Conservation (phyloP, 495 filamentous ascomycete genomes). For the Clavariopsis aquatica region DNA sequence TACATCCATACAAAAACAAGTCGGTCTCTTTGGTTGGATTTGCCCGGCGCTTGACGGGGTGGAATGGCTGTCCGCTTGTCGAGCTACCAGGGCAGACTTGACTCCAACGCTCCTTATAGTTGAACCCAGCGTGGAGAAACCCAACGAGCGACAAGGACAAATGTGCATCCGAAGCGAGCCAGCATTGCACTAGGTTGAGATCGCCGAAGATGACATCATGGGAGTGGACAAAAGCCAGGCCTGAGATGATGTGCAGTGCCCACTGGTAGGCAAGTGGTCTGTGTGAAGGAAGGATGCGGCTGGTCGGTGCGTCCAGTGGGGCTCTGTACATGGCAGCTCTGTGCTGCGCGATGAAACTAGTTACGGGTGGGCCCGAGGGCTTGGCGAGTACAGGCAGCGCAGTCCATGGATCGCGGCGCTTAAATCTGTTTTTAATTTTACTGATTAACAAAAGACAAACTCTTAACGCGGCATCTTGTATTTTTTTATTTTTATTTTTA, state of each 20-base stretch:
- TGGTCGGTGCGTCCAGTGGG: background rate
- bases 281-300: background rate
- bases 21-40: background rate
- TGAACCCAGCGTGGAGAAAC: background rate
- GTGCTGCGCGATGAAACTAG: background rate
- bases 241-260: background rate
- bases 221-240: background rate
- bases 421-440: background rate
- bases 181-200: background rate
- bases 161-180: background rate
- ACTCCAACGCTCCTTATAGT: background rate
- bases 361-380: background rate
- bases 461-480: too few species aligned
- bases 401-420: background rate
- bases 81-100: background rate
- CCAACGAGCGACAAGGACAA: background rate
- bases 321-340: background rate
- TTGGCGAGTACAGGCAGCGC: background rate
- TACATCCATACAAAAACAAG: slow-evolving; percentile 1
- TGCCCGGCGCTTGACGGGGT: background rate
- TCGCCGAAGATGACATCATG: background rate
- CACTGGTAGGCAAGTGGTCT: background rate
- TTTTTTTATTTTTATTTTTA: too few species aligned
- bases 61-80: background rate
- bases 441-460: too few species aligned